phyloP scores from a whole-genome alignment of 345 rosid genomes.

The Eucalyptus curtisii region DNA sequence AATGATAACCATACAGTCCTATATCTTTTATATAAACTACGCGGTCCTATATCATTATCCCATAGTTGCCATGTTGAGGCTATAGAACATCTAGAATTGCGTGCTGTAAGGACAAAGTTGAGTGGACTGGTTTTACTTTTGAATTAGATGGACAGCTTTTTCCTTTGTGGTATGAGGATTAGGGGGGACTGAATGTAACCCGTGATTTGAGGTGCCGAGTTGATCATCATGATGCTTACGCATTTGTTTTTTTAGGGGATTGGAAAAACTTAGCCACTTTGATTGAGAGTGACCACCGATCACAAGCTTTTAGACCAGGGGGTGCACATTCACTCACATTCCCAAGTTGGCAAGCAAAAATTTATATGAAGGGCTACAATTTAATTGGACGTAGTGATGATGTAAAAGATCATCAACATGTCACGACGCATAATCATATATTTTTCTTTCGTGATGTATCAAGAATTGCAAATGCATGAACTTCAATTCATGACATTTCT shows the following conservation, averaged over 20 bases:
- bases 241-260: not conserved
- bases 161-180: not conserved
- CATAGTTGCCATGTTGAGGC: not conserved
- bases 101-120: not conserved
- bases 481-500: not conserved
- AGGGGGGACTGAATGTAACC: not conserved
- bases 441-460: not conserved
- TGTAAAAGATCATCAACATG: not conserved
- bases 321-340: not conserved
- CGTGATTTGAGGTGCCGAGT: not conserved
- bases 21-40: too few relatives aligned
- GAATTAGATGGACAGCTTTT: not conserved
- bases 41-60: not conserved
- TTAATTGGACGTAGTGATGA: not conserved
- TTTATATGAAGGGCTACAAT: too few relatives aligned
- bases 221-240: not conserved
- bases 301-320: not conserved
- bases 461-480: not conserved
- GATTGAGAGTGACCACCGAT: not conserved
- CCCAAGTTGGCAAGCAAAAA: not conserved
- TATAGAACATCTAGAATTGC: not conserved
- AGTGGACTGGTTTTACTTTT: not conserved
- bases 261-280: not conserved
- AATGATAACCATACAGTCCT: not conserved
- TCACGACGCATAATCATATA: too few relatives aligned